phyloP scores from a whole-genome alignment of 768 basidiomycete genomes.

The Lentinula raphanica region DNA sequence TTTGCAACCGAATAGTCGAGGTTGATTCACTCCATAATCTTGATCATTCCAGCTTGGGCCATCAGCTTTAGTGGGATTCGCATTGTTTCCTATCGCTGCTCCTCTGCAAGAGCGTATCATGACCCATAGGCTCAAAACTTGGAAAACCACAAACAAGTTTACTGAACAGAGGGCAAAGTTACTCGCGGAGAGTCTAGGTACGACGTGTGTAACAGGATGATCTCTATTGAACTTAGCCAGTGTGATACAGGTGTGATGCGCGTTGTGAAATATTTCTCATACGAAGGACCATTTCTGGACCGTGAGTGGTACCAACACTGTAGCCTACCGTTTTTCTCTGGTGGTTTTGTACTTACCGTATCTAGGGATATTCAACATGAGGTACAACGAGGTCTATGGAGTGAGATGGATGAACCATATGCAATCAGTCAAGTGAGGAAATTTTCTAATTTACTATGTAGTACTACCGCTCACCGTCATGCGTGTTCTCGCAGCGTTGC shows the following conservation, averaged over 20 bases:
- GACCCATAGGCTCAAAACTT: slow-evolving; percentile 48
- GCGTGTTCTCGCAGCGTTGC: slow-evolving; percentile 35
- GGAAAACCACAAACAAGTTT: slow-evolving; percentile 52
- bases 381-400: slow-evolving; percentile 50
- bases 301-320: slow-evolving; percentile 31
- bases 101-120: slow-evolving; percentile 64
- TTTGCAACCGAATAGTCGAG: background rate
- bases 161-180: slow-evolving; percentile 61
- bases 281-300: slow-evolving; percentile 62
- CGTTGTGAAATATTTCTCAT: slow-evolving; percentile 74
- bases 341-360: background rate
- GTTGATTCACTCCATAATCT: slow-evolving; percentile 8
- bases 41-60: slow-evolving; percentile 48
- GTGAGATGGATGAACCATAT: slow-evolving; percentile 54
- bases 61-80: slow-evolving; percentile 66
- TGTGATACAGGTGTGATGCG: slow-evolving; percentile 54
- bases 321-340: too few relatives aligned
- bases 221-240: background rate
- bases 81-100: slow-evolving; percentile 55
- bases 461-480: background rate
- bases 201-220: slow-evolving; percentile 5
- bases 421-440: slow-evolving; percentile 54
- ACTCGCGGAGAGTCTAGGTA: slow-evolving; percentile 60
- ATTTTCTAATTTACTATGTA: background rate
- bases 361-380: slow-evolving; percentile 48